Conservation (phyloP, 306 rosid genomes). For the Vigna unguiculata region DNA sequence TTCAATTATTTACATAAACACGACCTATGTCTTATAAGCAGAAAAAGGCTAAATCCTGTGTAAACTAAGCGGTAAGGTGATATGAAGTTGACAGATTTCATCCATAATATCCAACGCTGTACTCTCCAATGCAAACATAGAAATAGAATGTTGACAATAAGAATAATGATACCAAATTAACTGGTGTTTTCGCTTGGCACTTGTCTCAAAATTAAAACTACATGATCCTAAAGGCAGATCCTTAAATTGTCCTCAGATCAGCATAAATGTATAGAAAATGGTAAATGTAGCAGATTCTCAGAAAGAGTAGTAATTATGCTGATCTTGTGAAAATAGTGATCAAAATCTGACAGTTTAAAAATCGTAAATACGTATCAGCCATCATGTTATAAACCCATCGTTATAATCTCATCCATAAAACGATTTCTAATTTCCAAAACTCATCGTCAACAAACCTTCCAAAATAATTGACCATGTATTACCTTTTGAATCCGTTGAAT, state of each 20-base stretch:
- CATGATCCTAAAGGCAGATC: background rate
- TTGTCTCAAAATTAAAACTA: background rate
- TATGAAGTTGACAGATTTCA: background rate
- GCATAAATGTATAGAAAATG: background rate
- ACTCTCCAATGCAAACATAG: background rate
- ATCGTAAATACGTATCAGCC: background rate
- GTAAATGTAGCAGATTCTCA: background rate
- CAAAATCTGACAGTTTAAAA: background rate
- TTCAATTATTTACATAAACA: background rate
- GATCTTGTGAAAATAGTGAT: background rate
- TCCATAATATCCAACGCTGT: background rate
- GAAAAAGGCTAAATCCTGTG: background rate
- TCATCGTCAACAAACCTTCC: background rate
- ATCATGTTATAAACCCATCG: background rate
- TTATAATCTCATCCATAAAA: background rate
- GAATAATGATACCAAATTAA: background rate
- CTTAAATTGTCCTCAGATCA: background rate
- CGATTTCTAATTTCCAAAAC: conserved; percentile 5
- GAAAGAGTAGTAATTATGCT: background rate
- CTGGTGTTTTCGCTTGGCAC: background rate
- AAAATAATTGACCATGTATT: conserved; percentile 8
- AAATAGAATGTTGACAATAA: background rate
- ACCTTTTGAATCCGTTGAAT: conserved; percentile 2
- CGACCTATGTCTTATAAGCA: background rate
- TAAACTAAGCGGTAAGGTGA: background rate